These are phyloP conservation scores for Coniferiporia sulphurascens DNA, from an alignment of 1,284 basidiomycete genomes.

Conservation along the genomic window DNA sequence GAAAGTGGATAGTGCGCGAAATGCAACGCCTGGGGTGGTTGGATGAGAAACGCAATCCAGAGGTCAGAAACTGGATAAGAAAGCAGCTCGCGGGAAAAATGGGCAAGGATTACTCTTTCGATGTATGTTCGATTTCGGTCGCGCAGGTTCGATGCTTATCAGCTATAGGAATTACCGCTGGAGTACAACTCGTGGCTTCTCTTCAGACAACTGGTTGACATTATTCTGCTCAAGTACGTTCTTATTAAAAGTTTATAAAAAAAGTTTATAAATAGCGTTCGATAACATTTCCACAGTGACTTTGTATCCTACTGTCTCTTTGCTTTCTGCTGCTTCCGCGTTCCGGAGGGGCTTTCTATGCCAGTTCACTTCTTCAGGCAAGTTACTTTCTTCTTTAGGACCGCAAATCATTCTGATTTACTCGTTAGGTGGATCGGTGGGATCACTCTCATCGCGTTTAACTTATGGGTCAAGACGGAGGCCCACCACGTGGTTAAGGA, in stretches of 20 bases:
- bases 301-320: constrained; percentile 96
- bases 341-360: constrained; percentile 72
- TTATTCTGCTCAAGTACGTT: constrained; percentile 88
- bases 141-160: constrained; percentile 2
- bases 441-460: constrained; percentile 84
- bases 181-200: constrained; percentile 92
- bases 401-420: constrained; percentile 12
- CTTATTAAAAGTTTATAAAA: constrained; percentile 1
- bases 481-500: constrained; percentile 95
- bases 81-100: constrained; percentile 88
- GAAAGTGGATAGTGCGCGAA: constrained; percentile 85
- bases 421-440: constrained; percentile 78
- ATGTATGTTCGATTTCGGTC: constrained; percentile 45
- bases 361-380: constrained; percentile 76
- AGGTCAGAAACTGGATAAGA: constrained; percentile 77
- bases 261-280: background rate
- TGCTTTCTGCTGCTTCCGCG: constrained; percentile 85
- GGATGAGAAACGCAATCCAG: constrained; percentile 63
- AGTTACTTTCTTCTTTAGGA: constrained; percentile 14
- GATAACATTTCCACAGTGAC: constrained; percentile 51
- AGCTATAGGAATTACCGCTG: constrained; percentile 60
- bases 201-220: constrained; percentile 88
- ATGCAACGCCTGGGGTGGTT: constrained; percentile 84
- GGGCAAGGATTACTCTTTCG: constrained; percentile 91
- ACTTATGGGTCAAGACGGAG: constrained; percentile 98